Base-by-base conservation (phyloP, 176 grass and related monocot species). In the Melocanna baccifera region DNA sequence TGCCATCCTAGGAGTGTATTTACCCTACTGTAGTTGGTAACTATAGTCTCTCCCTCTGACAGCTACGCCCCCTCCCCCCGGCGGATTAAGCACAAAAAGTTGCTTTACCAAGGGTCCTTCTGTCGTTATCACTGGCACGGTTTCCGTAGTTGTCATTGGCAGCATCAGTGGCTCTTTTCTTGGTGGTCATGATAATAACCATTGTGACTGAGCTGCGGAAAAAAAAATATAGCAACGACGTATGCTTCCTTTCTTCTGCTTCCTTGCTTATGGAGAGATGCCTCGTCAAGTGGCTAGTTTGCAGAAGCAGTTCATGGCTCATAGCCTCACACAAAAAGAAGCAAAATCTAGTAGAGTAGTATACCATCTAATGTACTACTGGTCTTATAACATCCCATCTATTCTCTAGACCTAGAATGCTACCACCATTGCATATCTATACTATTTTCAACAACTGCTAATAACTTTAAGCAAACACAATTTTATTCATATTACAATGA, bases 101-200 rank as follows among this genome's bases (percentile, higher is more conserved):
- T 73, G 47, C 47, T 42, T 86, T 73, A 66, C 18, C 83, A 36
- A 83, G 73, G 79, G 51, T 74, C 32, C 30, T 47, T 18, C 58
- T 80, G 80, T 92, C 62, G 62, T 73, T 83, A 63, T 79, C 20
- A 76, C 77, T 0, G 51, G 84, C 84, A 82, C 79, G 12, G 19
- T 79, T 73, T 64, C 78, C 83, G 0, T 57, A 18, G 65, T 26
- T 36, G 57, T 78, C 84, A 83, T 83, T 78, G 73, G 79, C 73
- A 56, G 47, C 65, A 86, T 78, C 84, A 74, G 74, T 79, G 41
- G 26, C 63, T 75, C 57, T 23, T 19, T 10, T 63, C 76, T 51
- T 30, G 28, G 37, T 45, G 39, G 34, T 50, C 67, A 48, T 22
- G 16, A 37, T 45, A 18, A 56, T 39, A 39, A 86, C 85, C 75